phyloP scores from a whole-genome alignment of 2,329 filamentous ascomycete genomes.

The Ceratocystis cubensis region DNA sequence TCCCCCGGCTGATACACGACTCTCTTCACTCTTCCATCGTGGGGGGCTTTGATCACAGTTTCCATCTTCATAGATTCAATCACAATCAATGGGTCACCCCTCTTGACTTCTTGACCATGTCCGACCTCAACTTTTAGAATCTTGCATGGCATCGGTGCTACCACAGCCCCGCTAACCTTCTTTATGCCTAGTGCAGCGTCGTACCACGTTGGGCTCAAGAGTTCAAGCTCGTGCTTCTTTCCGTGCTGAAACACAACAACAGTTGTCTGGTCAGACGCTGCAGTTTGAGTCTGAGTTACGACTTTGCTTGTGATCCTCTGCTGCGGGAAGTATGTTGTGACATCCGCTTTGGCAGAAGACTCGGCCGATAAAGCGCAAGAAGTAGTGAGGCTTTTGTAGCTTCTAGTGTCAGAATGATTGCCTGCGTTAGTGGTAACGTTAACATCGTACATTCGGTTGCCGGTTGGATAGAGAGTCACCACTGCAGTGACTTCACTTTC shows the following conservation, averaged over 20 bases:
- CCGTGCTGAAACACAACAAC: slow-evolving; percentile 68
- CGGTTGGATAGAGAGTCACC: not conserved
- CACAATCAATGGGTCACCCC: slow-evolving; percentile 77
- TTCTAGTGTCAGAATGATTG: not conserved
- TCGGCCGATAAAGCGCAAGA: slow-evolving; percentile 17
- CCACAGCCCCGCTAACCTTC: slow-evolving; percentile 67
- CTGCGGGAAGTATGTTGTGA: slow-evolving; percentile 69
- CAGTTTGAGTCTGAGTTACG: slow-evolving; percentile 37
- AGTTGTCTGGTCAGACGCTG: not conserved
- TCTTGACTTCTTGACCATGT: slow-evolving; percentile 70
- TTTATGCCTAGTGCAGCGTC: slow-evolving; percentile 77
- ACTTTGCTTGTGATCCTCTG: slow-evolving; percentile 71
- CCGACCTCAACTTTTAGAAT: slow-evolving; percentile 78
- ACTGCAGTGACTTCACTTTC: not conserved
- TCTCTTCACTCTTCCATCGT: slow-evolving; percentile 57
- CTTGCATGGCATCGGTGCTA: slow-evolving; percentile 96
- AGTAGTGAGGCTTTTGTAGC: not conserved
- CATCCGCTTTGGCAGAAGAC: slow-evolving; percentile 23
- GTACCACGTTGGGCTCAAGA: slow-evolving; percentile 62
- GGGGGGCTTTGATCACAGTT: slow-evolving; percentile 66
- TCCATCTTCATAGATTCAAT: slow-evolving; percentile 91
- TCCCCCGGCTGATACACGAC: slow-evolving; percentile 65
- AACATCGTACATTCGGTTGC: not conserved
- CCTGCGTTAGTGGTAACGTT: not conserved
- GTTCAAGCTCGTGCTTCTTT: slow-evolving; percentile 43